Conservation (phyloP, 257 asterid species). For the Lavandula angustifolia region DNA sequence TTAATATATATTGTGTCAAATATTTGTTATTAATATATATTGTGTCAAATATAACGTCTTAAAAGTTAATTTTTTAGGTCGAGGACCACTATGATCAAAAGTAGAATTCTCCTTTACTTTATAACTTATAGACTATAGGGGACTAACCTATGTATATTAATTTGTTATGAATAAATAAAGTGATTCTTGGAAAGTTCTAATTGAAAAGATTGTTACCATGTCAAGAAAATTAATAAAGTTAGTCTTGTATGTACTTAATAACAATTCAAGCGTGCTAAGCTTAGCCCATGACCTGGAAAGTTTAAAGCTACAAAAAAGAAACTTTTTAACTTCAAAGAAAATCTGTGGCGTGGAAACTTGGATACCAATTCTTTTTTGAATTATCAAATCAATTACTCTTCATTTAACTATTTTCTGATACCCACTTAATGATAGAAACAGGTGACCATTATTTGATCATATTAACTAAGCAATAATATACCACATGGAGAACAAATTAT, state of each 20-base stretch:
- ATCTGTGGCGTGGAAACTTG: constrained; percentile 28
- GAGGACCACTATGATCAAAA: constrained; percentile 39
- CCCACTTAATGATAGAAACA: too few relatives aligned
- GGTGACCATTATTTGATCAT: too few relatives aligned
- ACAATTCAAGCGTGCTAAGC: constrained; percentile 38
- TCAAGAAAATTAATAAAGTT: constrained; percentile 16
- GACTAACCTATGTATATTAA: constrained; percentile 26
- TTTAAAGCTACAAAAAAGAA: constrained; percentile 12
- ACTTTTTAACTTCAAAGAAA: neutral
- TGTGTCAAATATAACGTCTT: constrained; percentile 19
- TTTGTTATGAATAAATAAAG: neutral
- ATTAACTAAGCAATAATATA: too few relatives aligned
- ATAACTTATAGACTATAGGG: constrained; percentile 27
- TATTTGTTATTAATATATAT: neutral
- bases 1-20: constrained; percentile 10
- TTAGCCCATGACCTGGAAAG: constrained; percentile 28
- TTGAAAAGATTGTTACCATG: constrained; percentile 32
- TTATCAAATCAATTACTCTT: neutral
- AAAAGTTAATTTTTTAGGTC: constrained; percentile 28
- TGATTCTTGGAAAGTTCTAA: constrained; percentile 37
- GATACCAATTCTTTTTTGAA: neutral
- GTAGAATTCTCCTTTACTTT: constrained; percentile 22
- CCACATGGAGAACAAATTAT: too few relatives aligned
- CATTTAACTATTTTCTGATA: neutral
- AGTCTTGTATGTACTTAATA: constrained; percentile 26